phyloP scores from a whole-genome alignment of 768 basidiomycete genomes.

The Mycena metata region DNA sequence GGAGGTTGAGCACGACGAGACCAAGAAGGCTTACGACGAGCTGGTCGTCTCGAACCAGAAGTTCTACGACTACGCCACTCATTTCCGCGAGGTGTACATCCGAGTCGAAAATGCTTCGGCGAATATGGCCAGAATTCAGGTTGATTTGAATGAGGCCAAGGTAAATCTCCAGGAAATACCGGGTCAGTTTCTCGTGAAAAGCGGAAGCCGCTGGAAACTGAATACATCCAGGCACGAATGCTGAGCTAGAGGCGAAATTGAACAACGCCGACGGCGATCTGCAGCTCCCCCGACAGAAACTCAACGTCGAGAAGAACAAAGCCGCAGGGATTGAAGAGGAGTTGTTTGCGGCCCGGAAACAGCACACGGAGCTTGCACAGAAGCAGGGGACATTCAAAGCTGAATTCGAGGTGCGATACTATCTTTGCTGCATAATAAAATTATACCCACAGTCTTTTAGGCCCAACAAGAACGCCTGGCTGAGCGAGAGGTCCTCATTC shows the following conservation, averaged over 20 bases:
- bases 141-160: slow-evolving; percentile 72
- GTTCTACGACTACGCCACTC: slow-evolving; percentile 86
- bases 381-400: slow-evolving; percentile 78
- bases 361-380: slow-evolving; percentile 69
- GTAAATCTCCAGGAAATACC: slow-evolving; percentile 76
- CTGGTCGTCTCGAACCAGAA: slow-evolving; percentile 78
- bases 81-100: slow-evolving; percentile 88
- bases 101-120: slow-evolving; percentile 74
- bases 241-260: slow-evolving; percentile 72
- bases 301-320: slow-evolving; percentile 61
- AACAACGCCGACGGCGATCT: slow-evolving; percentile 74
- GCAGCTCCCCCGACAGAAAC: slow-evolving; percentile 62
- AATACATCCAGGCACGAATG: slow-evolving; percentile 71
- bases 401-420: slow-evolving; percentile 72
- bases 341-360: slow-evolving; percentile 59
- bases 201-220: slow-evolving; percentile 7
- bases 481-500: slow-evolving; percentile 82
- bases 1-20: slow-evolving; percentile 80
- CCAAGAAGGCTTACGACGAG: slow-evolving; percentile 73
- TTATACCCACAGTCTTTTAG: slow-evolving; percentile 52
- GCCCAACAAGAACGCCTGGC: slow-evolving; percentile 77
- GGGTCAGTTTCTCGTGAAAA: slow-evolving; percentile 57
- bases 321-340: slow-evolving; percentile 76
- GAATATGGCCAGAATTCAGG: slow-evolving; percentile 71
- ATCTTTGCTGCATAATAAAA: neutral